Conservation (phyloP, 1,139 yeast species). For the Geotrichum citri-aurantii region DNA sequence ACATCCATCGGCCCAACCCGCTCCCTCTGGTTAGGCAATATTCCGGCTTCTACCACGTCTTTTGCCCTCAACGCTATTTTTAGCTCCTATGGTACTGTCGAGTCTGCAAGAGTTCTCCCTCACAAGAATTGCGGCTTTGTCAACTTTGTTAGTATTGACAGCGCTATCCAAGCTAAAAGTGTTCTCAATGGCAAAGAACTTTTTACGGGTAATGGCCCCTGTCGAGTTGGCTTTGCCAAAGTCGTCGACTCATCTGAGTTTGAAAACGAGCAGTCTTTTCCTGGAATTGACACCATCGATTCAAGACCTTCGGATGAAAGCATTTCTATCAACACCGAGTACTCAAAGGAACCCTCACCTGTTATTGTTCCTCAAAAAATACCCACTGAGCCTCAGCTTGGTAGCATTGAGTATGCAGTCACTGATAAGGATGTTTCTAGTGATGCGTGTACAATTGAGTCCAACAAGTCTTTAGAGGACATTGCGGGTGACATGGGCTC, state of each 20-base stretch:
- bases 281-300: background rate
- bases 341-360: background rate
- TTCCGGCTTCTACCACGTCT: slow-evolving; percentile 51
- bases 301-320: background rate
- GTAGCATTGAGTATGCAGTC: slow-evolving; percentile 19
- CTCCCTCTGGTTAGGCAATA: slow-evolving; percentile 67
- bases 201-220: slow-evolving; percentile 55
- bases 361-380: background rate
- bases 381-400: background rate
- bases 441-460: slow-evolving; percentile 23
- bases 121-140: slow-evolving; percentile 59
- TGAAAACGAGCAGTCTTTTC: slow-evolving; percentile 7
- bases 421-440: slow-evolving; percentile 19
- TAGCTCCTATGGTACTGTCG: slow-evolving; percentile 50
- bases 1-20: slow-evolving; percentile 71
- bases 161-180: slow-evolving; percentile 73
- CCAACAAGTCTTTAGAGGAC: slow-evolving; percentile 29
- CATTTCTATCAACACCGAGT: background rate
- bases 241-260: slow-evolving; percentile 20
- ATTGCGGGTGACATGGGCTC: slow-evolving; percentile 28
- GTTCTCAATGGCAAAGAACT: slow-evolving; percentile 76
- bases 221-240: slow-evolving; percentile 40
- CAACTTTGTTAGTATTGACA: slow-evolving; percentile 64
- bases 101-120: slow-evolving; percentile 53
- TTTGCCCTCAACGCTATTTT: slow-evolving; percentile 44